These are phyloP conservation scores for Pisolithus thermaeus DNA, from an alignment of 1,284 basidiomycete genomes.

Conservation along the genomic window DNA sequence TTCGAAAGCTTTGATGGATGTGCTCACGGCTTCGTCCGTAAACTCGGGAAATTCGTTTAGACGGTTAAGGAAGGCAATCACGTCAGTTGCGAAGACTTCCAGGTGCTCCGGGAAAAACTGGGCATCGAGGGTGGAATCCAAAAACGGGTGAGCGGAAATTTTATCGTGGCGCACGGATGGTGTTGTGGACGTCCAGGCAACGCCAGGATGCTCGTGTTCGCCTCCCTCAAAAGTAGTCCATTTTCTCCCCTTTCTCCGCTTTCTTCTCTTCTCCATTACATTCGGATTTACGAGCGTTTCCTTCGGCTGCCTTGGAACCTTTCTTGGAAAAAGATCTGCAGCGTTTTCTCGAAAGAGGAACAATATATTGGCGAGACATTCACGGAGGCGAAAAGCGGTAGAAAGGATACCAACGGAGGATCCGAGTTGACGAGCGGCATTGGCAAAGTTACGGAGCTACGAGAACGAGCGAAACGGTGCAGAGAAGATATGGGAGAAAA, in stretches of 20 bases:
- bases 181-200: background rate
- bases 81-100: constrained; percentile 50
- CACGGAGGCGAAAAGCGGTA: constrained; percentile 62
- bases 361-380: constrained; percentile 57
- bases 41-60: constrained; percentile 74
- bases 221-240: background rate
- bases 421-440: constrained; percentile 66
- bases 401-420: constrained; percentile 69
- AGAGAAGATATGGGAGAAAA: background rate
- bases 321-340: constrained; percentile 63
- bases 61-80: constrained; percentile 58
- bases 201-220: background rate
- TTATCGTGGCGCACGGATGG: constrained; percentile 17
- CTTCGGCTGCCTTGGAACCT: constrained; percentile 42
- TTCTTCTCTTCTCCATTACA: constrained; percentile 25
- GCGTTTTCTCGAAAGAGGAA: constrained; percentile 67
- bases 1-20: constrained; percentile 58
- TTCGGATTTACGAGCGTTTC: constrained; percentile 37
- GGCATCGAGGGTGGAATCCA: constrained; percentile 51
- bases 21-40: constrained; percentile 64
- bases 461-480: background rate
- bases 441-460: constrained; percentile 66
- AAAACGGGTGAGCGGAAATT: constrained; percentile 45
- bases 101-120: constrained; percentile 63
- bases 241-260: constrained; percentile 12